Evolutionary conservation across 345 rosid genomes (phyloP), one percentile per base, ranked within the genome.

Genomic region (Iberis pinnata): DNA sequence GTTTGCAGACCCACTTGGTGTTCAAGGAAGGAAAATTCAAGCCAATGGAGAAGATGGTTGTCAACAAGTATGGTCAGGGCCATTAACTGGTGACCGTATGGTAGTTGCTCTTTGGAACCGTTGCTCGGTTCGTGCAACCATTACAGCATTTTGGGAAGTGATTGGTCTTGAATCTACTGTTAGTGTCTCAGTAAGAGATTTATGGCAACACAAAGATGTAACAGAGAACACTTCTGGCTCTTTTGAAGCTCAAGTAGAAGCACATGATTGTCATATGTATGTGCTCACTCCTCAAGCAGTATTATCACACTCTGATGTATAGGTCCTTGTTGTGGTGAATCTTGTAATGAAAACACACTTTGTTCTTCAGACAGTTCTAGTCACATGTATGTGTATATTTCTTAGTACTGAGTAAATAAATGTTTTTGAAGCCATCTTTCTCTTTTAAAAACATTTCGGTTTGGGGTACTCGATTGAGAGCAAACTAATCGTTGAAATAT

Each of bases 1-100:
- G 70, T 63, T 57, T 63, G 67, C 83, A 92, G 98, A 92, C 52
- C 68, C 83, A 9, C 88, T 92, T n/a, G 98, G 98, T 22, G 84
- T 92, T 68, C 97, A 92, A 67, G 98, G 97, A 64, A 85, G 98
- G 69, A 88, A 76, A 71, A 83, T 88, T 50, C 33, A 73, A 58
- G 70, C 61, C 44, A 38, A 70, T 6, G 96, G 98, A 49, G 56
- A 53, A 37, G 76, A 70, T 55, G 74, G 66, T 47, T 92, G 96
- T 75, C 80, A 46, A 58, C 86, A 87, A 96, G 93, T 92, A 49
- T 92, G 98, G 98, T 88, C 88, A 15, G 97, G 98, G 24, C 97
- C 98, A n/a, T 75, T 92, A 64, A 67, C 86, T 15, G 86, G 68
- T 49, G 65, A 77, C 44, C 88, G 88, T 17, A 50, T 92, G 74